Conservation (phyloP, 495 filamentous ascomycete species). For the Choiromyces venosus region DNA sequence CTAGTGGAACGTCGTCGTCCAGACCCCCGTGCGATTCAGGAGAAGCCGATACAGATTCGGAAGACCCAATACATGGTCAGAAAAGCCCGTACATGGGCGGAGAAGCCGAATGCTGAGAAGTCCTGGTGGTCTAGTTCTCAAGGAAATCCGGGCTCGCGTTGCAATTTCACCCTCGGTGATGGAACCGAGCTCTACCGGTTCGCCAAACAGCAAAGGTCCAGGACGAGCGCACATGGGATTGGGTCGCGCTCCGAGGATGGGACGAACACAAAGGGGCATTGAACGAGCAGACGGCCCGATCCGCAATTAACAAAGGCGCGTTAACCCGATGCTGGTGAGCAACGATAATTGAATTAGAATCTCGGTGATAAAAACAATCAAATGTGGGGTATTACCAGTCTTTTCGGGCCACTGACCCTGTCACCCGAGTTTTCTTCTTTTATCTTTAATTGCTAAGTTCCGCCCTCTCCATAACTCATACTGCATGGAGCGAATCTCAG, state of each 20-base stretch:
- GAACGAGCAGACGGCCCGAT: neutral
- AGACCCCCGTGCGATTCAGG: neutral
- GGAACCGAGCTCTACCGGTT: neutral
- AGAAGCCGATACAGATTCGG: neutral
- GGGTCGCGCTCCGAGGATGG: constrained; percentile 2
- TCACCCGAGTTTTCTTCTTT: constrained; percentile 2
- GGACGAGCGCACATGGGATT: neutral
- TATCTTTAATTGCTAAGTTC: neutral
- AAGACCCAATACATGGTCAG: neutral
- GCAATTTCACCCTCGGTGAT: neutral
- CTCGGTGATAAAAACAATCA: neutral
- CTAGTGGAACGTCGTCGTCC: neutral
- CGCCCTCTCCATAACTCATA: neutral
- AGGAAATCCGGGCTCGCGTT: neutral
- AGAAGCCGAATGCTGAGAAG: neutral
- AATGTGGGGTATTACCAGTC: neutral
- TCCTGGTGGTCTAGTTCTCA: neutral
- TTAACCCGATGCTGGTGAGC: neutral
- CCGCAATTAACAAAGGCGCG: neutral
- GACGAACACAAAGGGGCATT: neutral
- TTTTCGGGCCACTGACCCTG: neutral
- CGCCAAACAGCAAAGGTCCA: neutral
- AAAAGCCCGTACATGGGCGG: neutral
- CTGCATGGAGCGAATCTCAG: neutral
- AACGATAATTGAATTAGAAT: neutral